These are phyloP conservation scores for Porpolomopsis calyptriformis DNA, from an alignment of 768 basidiomycete genomes.

Conservation along the genomic window DNA sequence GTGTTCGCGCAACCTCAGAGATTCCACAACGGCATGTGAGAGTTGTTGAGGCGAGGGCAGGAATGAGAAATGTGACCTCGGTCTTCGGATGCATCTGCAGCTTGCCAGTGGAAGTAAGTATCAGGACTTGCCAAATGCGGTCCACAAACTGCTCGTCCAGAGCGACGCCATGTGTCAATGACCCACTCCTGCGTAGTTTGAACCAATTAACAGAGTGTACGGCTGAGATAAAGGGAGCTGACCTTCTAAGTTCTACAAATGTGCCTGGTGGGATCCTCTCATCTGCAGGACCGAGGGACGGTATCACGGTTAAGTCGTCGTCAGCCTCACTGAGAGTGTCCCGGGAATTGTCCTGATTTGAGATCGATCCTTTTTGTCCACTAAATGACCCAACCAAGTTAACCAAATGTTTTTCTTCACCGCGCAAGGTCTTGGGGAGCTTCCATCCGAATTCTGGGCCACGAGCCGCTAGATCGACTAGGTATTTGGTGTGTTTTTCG, in stretches of 20 bases:
- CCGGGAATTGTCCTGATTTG: not conserved
- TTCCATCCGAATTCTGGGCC: constrained; percentile 26
- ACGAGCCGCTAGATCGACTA: constrained; percentile 25
- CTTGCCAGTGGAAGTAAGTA: constrained; percentile 40
- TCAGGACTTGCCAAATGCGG: constrained; percentile 10
- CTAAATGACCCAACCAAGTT: constrained; percentile 11
- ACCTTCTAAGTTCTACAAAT: constrained; percentile 46
- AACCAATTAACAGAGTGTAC: not conserved
- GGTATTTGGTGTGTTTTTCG: constrained; percentile 17
- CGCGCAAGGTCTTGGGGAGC: constrained; percentile 25
- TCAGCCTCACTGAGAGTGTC: not conserved
- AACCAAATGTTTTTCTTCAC: constrained; percentile 29
- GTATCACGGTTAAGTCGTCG: constrained; percentile 12
- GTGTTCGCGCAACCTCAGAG: constrained; percentile 17
- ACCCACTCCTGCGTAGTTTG: constrained; percentile 22
- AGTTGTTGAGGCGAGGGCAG: constrained; percentile 38
- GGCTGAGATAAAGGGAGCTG: constrained; percentile 10
- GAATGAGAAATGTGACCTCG: constrained; percentile 57
- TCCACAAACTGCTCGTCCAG: constrained; percentile 20
- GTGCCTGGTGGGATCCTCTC: constrained; percentile 29
- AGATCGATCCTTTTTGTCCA: constrained; percentile 4
- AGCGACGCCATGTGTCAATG: constrained; percentile 24
- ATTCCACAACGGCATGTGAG: constrained; percentile 40
- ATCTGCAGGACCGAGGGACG: constrained; percentile 7
- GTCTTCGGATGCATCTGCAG: constrained; percentile 34